A percentile compares a stretch with the other conserved stretches of the same genome.
phyloP scores from a whole-genome alignment of 2,329 filamentous ascomycete species.

The Trichoderma sp. region DNA sequence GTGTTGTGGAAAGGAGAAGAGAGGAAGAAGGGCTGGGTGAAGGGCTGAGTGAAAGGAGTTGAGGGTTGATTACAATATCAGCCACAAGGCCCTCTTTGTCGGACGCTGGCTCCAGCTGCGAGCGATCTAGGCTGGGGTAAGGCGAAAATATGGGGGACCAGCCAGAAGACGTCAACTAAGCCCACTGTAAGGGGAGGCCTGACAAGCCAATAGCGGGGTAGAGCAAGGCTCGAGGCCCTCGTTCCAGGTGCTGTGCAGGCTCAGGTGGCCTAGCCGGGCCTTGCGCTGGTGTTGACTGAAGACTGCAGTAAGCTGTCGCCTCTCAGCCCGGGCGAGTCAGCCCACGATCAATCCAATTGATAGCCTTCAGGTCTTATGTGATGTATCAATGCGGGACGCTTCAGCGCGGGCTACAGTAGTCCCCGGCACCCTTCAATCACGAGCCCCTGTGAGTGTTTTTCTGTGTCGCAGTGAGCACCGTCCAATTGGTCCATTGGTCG shows the following conservation, averaged over 20 bases:
- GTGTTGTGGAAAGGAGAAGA: neutral
- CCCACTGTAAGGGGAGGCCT: slow-evolving; percentile 7
- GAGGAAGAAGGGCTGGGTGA: neutral
- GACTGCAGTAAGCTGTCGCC: neutral
- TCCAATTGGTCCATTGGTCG: neutral
- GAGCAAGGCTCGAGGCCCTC: neutral
- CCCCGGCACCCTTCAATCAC: slow-evolving; percentile 1
- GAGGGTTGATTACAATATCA: slow-evolving; percentile 13
- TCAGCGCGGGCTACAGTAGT: neutral
- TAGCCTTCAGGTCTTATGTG: too few relatives aligned
- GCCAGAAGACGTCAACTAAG: slow-evolving; percentile 8
- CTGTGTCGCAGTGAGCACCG: neutral
- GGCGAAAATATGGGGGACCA: slow-evolving; percentile 9
- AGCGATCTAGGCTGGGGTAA: slow-evolving; percentile 19
- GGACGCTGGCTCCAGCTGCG: slow-evolving; percentile 12
- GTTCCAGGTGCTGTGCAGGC: neutral
- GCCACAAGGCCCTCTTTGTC: neutral
- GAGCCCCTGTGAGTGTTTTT: slow-evolving; percentile 3
- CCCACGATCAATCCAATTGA: neutral
- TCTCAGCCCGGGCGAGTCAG: neutral
- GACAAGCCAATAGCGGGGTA: slow-evolving; percentile 18
- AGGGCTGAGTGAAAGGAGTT: slow-evolving; percentile 7
- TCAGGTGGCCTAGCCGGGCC: neutral
- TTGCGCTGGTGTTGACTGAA: too few relatives aligned
- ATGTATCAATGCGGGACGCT: neutral